Base-by-base conservation (phyloP, 352 stramenopile genomes). In the Pythium graminicola region DNA sequence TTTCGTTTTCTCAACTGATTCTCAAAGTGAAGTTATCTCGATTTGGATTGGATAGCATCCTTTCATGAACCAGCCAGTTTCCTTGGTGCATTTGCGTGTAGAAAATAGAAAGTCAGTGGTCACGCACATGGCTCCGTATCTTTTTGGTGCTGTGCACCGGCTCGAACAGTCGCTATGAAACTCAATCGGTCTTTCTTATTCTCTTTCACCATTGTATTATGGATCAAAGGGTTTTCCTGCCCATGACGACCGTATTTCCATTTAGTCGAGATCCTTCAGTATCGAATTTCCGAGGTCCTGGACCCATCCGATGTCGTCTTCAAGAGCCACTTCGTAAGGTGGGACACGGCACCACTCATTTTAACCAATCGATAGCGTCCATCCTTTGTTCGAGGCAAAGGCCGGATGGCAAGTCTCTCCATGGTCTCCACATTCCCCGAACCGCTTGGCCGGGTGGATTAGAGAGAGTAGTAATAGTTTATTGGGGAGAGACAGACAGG, bases 141-240 rank as follows among this genome's bases (percentile, higher is more conserved):
- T 64, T 58, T 62, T 58, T 64, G 43, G 38, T 40, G 33, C 26
- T 36, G n/a, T 60, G 29, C 55, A 53, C 55, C 55, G 55, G 55
- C 56, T 64, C 52, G 48, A 58, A n/a, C n/a, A n/a, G n/a, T 16
- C 41, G 45, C 35, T 53, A 42, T 24, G 2, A 57, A 48, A 49
- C 43, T 13, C 41, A 29, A 63, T 63, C 46, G 13, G 3, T 8
- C 8, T 20, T 4, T 17, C 8, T 17, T 20, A 48, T 53, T 16
- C 9, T 7, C 6, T 36, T 38, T 47, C 3, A 26, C 10, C 36
- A 27, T 9, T 10, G 14, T 40, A 56, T 56, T 23, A 9, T 23
- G 1, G 10, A 48, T 56, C 36, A 49, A 23, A 16, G 16, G 19
- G n/a, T 24, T 46, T 46, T 19, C n/a, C n/a, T n/a, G n/a, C 31